These are phyloP conservation scores for Kurtzmaniella fragi DNA, from an alignment of 805 yeast genomes.

Conservation along the genomic window DNA sequence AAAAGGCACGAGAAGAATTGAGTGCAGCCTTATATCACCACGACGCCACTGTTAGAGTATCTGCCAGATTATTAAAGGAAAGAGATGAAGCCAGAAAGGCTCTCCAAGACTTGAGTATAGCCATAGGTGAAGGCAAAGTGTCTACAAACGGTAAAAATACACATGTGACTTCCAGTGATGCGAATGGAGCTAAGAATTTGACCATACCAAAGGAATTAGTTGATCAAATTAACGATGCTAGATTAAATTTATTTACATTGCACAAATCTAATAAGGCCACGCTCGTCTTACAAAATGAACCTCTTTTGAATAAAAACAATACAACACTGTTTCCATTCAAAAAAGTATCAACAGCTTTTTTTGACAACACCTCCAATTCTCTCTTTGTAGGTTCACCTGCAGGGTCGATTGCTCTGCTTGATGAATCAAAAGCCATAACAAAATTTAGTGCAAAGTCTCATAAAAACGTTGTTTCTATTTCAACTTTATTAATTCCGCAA, in stretches of 20 bases:
- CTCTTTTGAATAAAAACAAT: conserved; percentile 8
- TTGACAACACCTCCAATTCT: conserved; percentile 1
- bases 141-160: not conserved
- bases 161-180: not conserved
- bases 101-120: conserved; percentile 47
- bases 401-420: conserved; percentile 7
- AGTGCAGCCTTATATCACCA: conserved; percentile 76
- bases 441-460: no score
- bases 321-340: conserved; percentile 9
- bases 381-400: conserved; percentile 10
- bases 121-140: conserved; percentile 23
- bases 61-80: conserved; percentile 68
- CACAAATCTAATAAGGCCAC: conserved; percentile 31
- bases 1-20: conserved; percentile 61
- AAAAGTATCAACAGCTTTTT: conserved; percentile 5
- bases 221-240: conserved; percentile 20
- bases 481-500: no score
- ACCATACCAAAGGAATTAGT: conserved; percentile 11
- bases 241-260: conserved; percentile 27
- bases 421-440: no score
- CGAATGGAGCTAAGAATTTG: conserved; percentile 1
- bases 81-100: conserved; percentile 70
- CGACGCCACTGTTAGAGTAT: conserved; percentile 89
- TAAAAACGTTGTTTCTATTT: no score
- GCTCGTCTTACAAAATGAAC: conserved; percentile 12